These are phyloP conservation scores for Rossbeevera mucosa DNA, from an alignment of 768 basidiomycete species.

Conservation along the genomic window DNA sequence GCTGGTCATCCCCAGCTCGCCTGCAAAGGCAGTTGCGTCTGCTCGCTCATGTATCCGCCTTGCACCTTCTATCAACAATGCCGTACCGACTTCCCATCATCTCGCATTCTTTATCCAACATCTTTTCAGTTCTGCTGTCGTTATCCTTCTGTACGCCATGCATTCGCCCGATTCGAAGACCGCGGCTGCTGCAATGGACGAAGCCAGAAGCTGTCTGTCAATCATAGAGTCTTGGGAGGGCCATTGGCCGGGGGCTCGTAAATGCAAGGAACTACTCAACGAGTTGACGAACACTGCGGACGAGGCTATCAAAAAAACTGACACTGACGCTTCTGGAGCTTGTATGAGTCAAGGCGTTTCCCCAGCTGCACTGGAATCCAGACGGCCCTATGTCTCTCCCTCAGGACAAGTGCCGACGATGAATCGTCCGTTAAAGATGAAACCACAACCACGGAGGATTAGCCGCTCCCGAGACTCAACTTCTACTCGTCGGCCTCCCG, in stretches of 20 bases:
- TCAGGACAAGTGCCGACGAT: conserved; percentile 39
- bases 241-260: conserved; percentile 82
- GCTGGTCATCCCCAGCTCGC: conserved; percentile 64
- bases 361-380: conserved; percentile 44
- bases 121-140: conserved; percentile 83
- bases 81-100: conserved; percentile 82
- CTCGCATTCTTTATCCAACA: conserved; percentile 88
- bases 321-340: conserved; percentile 16
- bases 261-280: conserved; percentile 76
- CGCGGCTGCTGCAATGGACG: conserved; percentile 73
- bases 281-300: conserved; percentile 67
- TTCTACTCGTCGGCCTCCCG: conserved; percentile 49
- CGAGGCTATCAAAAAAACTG: conserved; percentile 51
- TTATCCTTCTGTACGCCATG: conserved; percentile 83
- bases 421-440: conserved; percentile 48
- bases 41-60: conserved; percentile 83
- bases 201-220: conserved; percentile 66
- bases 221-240: conserved; percentile 81
- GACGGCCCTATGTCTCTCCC: conserved; percentile 49
- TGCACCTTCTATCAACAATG: conserved; percentile 78
- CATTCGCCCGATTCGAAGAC: conserved; percentile 65
- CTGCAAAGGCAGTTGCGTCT: conserved; percentile 74
- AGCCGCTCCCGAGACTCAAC: conserved; percentile 58
- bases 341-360: conserved; percentile 25
- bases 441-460: conserved; percentile 46